Evolutionary conservation across 2,329 filamentous ascomycete genomes (phyloP).

Genomic region (Pseudocercospora eumusae): DNA sequence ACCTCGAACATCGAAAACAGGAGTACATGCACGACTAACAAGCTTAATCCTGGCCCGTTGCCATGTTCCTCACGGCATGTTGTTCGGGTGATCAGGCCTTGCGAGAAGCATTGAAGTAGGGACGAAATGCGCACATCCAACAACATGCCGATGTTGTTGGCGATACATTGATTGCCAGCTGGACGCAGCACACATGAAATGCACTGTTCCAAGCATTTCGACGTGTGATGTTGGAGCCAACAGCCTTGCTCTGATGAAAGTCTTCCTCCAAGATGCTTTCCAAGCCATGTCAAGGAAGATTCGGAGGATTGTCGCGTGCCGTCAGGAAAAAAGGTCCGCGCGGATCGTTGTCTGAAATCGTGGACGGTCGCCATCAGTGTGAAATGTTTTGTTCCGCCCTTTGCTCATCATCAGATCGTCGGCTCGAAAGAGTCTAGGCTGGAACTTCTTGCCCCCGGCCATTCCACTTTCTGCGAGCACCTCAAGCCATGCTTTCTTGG

Average conservation of each 20-base stretch:
- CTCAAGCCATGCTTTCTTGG: slow-evolving; percentile 15
- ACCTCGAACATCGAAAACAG: slow-evolving; percentile 7
- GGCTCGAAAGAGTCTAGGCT: slow-evolving; percentile 3
- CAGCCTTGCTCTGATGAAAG: background rate
- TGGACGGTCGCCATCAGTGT: slow-evolving; percentile 1
- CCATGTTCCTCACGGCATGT: slow-evolving; percentile 3
- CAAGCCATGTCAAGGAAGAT: background rate
- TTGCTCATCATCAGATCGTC: too few relatives aligned
- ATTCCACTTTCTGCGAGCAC: slow-evolving; percentile 9
- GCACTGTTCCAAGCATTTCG: background rate
- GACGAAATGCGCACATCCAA: background rate
- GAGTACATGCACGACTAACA: slow-evolving; percentile 5
- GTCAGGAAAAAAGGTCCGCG: background rate
- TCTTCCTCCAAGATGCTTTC: background rate
- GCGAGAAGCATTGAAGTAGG: background rate
- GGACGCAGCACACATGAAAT: background rate
- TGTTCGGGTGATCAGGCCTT: background rate
- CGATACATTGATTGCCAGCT: too few relatives aligned
- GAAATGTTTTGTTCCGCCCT: background rate
- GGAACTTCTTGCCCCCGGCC: background rate
- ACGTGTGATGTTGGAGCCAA: slow-evolving; percentile 3
- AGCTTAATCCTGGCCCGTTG: slow-evolving; percentile 4
- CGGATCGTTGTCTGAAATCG: slow-evolving; percentile 1
- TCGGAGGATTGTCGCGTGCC: slow-evolving; percentile 1
- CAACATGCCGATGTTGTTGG: background rate